Evolutionary conservation across 192 early-diverging fungal species (phyloP), one percentile per base, ranked within the genome.

Genomic region (Lobulomyces angularis): DNA sequence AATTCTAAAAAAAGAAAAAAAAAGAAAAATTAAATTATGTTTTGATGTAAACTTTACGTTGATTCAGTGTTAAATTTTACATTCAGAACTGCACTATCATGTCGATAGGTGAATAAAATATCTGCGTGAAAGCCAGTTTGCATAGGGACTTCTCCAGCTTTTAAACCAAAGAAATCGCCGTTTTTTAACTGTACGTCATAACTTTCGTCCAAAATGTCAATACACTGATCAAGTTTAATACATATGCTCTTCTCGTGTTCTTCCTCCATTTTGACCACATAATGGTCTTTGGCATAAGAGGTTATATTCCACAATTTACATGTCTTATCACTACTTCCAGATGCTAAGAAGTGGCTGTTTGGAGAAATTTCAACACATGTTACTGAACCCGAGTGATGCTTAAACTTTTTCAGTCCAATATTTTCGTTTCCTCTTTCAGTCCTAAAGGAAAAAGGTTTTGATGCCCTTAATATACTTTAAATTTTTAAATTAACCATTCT

Each of bases 221-320:
- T 74, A 30, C 35, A 46, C 3, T 49, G 30, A 23, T 63, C 54
- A 25, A 71, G 33, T 23, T 43, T 41, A 21, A 43, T 33, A 1
- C 33, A 17, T 8, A 39, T 27, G n/a, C 20, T 8, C 11, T 45
- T 47, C 12, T 53, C 44, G 1, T 64, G 51, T 51, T 58, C 27
- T 27, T 34, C 17, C 24, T 67, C 64, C 6, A 54, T 24, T 35
- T 56, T 50, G 5, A 77, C 65, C 6, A 35, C 42, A 16, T 60
- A 46, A 16, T 55, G 45, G 23, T 74, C 51, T 29, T 65, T 70
- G 23, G 39, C 41, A 37, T 67, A 77, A 4, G 66, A 70, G 25
- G 56, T 40, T 5, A 77, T 50, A 33, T 39, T 56, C 73, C 73
- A 77, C 17, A 77, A 26, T 45, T 77, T 77, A 35, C 67, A 62